Evolutionary conservation across 768 basidiomycete genomes (phyloP).

Genomic region (Mycena filopes): DNA sequence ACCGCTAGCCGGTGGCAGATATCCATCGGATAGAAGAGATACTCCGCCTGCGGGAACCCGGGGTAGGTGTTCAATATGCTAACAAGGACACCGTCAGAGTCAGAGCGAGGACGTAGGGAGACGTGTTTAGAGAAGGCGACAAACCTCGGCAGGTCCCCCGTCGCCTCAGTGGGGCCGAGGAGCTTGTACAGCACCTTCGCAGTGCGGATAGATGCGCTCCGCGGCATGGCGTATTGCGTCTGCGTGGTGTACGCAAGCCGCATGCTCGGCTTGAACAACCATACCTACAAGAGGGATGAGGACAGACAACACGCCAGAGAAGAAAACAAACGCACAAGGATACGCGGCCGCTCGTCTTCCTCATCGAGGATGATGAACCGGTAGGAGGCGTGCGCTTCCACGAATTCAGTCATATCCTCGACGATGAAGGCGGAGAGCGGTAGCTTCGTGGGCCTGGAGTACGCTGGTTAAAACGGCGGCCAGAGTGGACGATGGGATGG

Average conservation of each 20-base stretch:
- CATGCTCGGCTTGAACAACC: constrained; percentile 94
- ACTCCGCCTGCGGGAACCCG: constrained; percentile 89
- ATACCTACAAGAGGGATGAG: constrained; percentile 63
- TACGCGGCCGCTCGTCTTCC: constrained; percentile 80
- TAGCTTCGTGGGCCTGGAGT: constrained; percentile 51
- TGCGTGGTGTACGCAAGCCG: constrained; percentile 77
- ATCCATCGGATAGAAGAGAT: constrained; percentile 82
- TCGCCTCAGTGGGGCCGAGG: constrained; percentile 66
- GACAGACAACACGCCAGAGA: background rate
- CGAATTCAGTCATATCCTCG: constrained; percentile 91
- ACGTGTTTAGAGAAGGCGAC: constrained; percentile 35
- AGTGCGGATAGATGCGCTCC: constrained; percentile 68
- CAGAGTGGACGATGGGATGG: constrained; percentile 7
- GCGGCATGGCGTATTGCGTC: constrained; percentile 65
- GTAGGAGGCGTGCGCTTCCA: constrained; percentile 92
- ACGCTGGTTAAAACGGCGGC: constrained; percentile 7
- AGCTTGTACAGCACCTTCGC: constrained; percentile 91
- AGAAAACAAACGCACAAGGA: constrained; percentile 71
- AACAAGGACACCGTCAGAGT: constrained; percentile 8
- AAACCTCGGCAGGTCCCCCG: constrained; percentile 65
- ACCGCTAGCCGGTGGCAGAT: constrained; percentile 78
- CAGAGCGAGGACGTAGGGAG: constrained; percentile 15
- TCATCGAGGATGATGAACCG: constrained; percentile 91
- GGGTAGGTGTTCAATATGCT: constrained; percentile 78
- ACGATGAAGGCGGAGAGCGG: constrained; percentile 91